Percentiles rank a stretch among this genome's conserved stretches.
These are phyloP conservation scores for Aspergillus phoenicis DNA, from an alignment of 2,329 filamentous ascomycete genomes.

Conservation along the genomic window DNA sequence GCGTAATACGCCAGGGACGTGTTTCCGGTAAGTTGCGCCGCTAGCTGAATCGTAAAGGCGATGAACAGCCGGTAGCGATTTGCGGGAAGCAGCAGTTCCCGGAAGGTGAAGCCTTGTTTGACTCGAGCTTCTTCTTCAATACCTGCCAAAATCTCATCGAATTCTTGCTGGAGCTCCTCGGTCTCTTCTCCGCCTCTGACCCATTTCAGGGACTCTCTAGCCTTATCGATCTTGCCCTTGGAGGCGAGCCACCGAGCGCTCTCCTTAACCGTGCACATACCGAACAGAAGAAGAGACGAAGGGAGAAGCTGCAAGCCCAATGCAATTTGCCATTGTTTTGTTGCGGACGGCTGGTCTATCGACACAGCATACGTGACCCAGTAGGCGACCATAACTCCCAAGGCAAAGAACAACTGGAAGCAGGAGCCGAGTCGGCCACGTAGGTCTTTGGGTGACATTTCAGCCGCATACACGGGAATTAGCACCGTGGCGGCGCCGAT, in stretches of 20 bases:
- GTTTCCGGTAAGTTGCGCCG: constrained; percentile 54
- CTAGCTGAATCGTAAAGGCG: constrained; percentile 54
- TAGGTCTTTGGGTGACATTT: constrained; percentile 47
- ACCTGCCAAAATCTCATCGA: constrained; percentile 45
- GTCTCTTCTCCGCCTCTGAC: constrained; percentile 52
- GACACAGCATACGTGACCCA: constrained; percentile 54
- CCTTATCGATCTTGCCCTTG: constrained; percentile 50
- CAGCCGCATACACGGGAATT: constrained; percentile 46
- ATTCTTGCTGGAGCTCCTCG: constrained; percentile 37
- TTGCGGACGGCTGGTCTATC: constrained; percentile 41
- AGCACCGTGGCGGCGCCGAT: constrained; percentile 48
- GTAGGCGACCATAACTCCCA: constrained; percentile 44
- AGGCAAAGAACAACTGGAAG: constrained; percentile 44
- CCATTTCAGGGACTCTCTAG: constrained; percentile 53
- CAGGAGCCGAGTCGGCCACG: constrained; percentile 43
- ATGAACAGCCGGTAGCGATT: constrained; percentile 54
- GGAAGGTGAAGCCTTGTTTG: constrained; percentile 51
- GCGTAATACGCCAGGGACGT: constrained; percentile 57
- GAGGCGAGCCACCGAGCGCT: constrained; percentile 53
- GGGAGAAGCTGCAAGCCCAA: constrained; percentile 52
- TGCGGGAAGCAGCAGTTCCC: constrained; percentile 50
- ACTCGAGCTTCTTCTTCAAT: constrained; percentile 52
- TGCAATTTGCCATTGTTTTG: constrained; percentile 56
- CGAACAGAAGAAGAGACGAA: constrained; percentile 50
- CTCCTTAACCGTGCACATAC: constrained; percentile 55